A percentile compares a stretch with the other conserved stretches of the same genome.
phyloP scores from a whole-genome alignment of 2,329 filamentous ascomycete species.

The Helotiales sp. region DNA sequence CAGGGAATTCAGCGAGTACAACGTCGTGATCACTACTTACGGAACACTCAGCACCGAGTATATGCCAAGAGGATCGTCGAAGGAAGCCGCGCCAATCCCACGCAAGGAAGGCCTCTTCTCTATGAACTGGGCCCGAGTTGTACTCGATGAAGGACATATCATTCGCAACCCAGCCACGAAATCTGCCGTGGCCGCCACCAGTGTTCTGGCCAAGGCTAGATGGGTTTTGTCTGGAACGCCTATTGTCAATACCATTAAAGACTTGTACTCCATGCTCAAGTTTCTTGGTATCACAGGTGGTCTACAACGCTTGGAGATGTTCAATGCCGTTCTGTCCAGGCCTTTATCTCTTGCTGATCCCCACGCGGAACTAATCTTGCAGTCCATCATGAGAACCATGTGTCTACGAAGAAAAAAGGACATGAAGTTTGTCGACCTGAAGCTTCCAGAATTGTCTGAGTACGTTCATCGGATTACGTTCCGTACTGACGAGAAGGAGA shows the following conservation, averaged over 20 bases:
- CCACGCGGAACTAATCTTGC: slow-evolving; percentile 64
- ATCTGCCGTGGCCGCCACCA: slow-evolving; percentile 66
- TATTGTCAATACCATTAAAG: slow-evolving; percentile 79
- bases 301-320: slow-evolving; percentile 70
- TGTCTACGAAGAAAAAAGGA: slow-evolving; percentile 82
- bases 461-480: slow-evolving; percentile 77
- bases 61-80: slow-evolving; percentile 45
- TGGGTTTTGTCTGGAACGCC: slow-evolving; percentile 83
- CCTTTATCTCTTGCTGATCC: slow-evolving; percentile 60
- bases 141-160: slow-evolving; percentile 81
- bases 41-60: slow-evolving; percentile 71
- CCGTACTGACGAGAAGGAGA: slow-evolving; percentile 69
- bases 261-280: slow-evolving; percentile 76
- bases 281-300: slow-evolving; percentile 78
- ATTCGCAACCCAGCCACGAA: slow-evolving; percentile 79
- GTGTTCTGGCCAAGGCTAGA: slow-evolving; percentile 66
- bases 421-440: slow-evolving; percentile 84
- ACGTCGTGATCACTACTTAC: slow-evolving; percentile 84
- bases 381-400: slow-evolving; percentile 76
- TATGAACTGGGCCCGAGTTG: slow-evolving; percentile 73
- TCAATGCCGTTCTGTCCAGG: slow-evolving; percentile 70
- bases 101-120: slow-evolving; percentile 57
- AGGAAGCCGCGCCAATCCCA: slow-evolving; percentile 41
- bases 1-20: slow-evolving; percentile 61
- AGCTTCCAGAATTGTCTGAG: slow-evolving; percentile 74